Base-by-base conservation (phyloP, 352 stramenopile species). In the Pythium dissotocum region DNA sequence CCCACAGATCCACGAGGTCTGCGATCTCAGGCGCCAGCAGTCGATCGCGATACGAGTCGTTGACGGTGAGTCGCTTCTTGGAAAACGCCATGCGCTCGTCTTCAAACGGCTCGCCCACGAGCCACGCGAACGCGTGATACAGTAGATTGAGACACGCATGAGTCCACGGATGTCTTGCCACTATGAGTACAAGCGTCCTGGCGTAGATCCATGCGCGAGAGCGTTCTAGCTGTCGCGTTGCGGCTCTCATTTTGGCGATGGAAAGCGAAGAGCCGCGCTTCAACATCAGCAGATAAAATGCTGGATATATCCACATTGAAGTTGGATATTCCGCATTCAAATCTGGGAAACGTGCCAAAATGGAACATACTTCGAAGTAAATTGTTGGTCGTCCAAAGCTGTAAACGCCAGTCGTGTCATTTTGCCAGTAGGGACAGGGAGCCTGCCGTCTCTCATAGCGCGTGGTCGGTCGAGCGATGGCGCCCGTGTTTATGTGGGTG, bases 1-100 rank as follows among this genome's bases (percentile, higher is more conserved):
- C 78, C 30, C 79, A 78, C 18, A 91, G 70, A 12, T 77, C 73
- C 10, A 88, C 81, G 18, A 89, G 74, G 33, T 89, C 79, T 14
- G 71, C 69, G 52, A 91, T 91, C 76, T 91, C 83, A 4, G 58
- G 33, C 28, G 66, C 83, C 10, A 89, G 74, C 40, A 91, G 58
- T 4, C 83, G 78, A 36, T 91, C 83, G 32, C 83, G 83, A 40
- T 91, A 90, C 38, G 70, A 70, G 61, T 91, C 83, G 44, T 88
- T 86, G n/a, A 79, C 77, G n/a, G 83, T 61, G 24, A 91, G 76
- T 42, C 48, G 60, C 6, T 13, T 14, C 48, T 79, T 82, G 62
- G 79, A 81, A 58, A 91, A 88, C 7, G 66, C 67, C 10, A 71
- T 54, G 33, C 44, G 59, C 40, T 89, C 79, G 64, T 89, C 81